Conservation (phyloP, 108 stramenopile species). For the Seminavis robusta region DNA sequence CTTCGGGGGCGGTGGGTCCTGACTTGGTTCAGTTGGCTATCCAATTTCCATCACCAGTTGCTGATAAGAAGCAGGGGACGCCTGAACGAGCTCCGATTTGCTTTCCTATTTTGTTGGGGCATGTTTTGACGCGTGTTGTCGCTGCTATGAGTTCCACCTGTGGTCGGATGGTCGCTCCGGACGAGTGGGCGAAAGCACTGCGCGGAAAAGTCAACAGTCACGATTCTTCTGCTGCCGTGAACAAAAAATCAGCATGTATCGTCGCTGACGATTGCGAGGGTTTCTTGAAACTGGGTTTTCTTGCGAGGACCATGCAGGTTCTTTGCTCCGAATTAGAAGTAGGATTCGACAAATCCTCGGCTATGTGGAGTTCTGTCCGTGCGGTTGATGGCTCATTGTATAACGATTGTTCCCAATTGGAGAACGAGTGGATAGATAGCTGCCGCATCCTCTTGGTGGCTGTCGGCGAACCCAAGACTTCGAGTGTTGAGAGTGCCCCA, state of each 20-base stretch:
- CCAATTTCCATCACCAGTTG: conserved; percentile 46
- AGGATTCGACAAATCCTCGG: too few species aligned
- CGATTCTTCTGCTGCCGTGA: too few species aligned
- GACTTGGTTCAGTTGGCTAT: conserved; percentile 77
- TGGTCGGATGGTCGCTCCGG: conserved; percentile 55
- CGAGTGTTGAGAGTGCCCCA: too few species aligned
- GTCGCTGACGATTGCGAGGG: conserved; percentile 61
- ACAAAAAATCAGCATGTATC: conserved; percentile 27
- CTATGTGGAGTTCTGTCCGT: too few species aligned
- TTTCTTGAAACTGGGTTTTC: conserved; percentile 66
- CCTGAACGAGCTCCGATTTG: conserved; percentile 57
- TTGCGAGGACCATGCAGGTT: conserved; percentile 70
- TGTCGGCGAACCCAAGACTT: too few species aligned
- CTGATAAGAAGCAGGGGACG: conserved; percentile 7
- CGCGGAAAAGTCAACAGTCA: neutral
- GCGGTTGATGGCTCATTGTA: too few species aligned
- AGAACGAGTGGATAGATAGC: too few species aligned
- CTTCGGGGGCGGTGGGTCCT: conserved; percentile 66
- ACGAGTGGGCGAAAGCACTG: neutral
- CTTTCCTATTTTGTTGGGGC: conserved; percentile 71
- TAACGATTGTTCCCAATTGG: too few species aligned
- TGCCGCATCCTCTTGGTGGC: too few species aligned
- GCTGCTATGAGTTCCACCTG: conserved; percentile 71
- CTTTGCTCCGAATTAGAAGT: conserved; percentile 43
- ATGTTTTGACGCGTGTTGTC: conserved; percentile 77